These are phyloP conservation scores for Kodamaea hsintzibuensis DNA, from an alignment of 805 yeast species.

Conservation along the genomic window DNA sequence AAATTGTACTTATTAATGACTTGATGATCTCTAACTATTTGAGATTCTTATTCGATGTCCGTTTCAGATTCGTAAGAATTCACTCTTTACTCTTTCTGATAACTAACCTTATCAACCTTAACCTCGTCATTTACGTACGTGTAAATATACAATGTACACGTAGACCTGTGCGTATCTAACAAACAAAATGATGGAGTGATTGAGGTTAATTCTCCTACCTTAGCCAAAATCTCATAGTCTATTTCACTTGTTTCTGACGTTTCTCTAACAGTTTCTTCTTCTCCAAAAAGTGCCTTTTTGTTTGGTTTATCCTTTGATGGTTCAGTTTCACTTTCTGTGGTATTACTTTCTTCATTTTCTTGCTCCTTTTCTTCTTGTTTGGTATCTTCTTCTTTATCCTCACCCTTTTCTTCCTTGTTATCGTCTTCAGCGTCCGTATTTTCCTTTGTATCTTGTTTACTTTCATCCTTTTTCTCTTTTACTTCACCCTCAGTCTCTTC, in stretches of 20 bases:
- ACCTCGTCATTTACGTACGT: constrained; percentile 79
- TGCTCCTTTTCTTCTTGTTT: constrained; percentile 16
- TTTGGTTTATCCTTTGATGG: not conserved
- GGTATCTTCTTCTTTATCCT: constrained; percentile 7
- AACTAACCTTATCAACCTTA: constrained; percentile 79
- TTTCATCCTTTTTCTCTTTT: constrained; percentile 12
- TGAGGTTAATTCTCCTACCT: constrained; percentile 20
- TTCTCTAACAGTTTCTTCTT: constrained; percentile 3
- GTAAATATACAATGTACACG: constrained; percentile 82
- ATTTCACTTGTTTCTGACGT: constrained; percentile 3
- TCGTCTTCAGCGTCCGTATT: constrained; percentile 3
- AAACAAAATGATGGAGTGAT: constrained; percentile 84
- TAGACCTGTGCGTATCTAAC: constrained; percentile 77
- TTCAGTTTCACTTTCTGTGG: not conserved
- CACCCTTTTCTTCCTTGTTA: constrained; percentile 17
- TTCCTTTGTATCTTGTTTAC: not conserved
- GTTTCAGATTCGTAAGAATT: too few species aligned
- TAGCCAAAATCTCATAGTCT: constrained; percentile 15
- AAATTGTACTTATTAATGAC: too few species aligned
- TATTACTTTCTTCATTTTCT: constrained; percentile 6
- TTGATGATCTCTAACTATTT: not conserved
- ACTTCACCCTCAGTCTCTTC: constrained; percentile 28
- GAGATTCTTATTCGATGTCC: not conserved
- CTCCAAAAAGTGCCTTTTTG: constrained; percentile 7
- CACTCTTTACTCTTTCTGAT: constrained; percentile 14